Evolutionary conservation across 2,329 filamentous ascomycete genomes (phyloP), one percentile per base, ranked within the genome.

Genomic region (Aspergillus puulaauensis): DNA sequence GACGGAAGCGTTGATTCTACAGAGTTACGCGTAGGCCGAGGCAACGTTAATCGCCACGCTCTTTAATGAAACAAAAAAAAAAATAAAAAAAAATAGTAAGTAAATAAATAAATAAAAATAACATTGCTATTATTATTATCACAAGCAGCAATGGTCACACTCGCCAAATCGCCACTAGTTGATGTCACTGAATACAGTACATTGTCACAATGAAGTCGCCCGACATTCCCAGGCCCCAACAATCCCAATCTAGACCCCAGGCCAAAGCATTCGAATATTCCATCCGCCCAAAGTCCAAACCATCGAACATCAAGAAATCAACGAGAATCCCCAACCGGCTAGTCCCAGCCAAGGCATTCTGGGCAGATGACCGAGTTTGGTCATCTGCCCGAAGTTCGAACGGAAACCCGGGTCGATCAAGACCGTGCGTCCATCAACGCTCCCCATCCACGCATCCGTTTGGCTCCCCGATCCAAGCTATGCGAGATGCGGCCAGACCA

Each of bases 371-470:
- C 52, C 52, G 24, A 52, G 15, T 8, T n/a, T 24, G 52, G 52
- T 54, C 52, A 54, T 46, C 37, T 48, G 52, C 35, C 14, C 44
- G 21, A 21, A 21, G 21, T 21, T 21, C 41, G 47, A 47, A 27
- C 54, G 54, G 53, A 37, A 57, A 44, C 44, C 52, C 44, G 54
- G 54, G 54, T 54, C 53, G 54, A 57, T 60, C 56, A 58, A 46
- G 56, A 53, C 56, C 56, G 56, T 58, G 56, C 56, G 51, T 31
- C 27, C 9, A 31, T 31, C 3, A 31, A 31, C 27, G 27, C 54
- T 11, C n/a, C 19, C 14, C 21, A 11, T 39, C 27, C 40, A 19
- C 24, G 4, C 15, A 47, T 47, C 46, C 19, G 41, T 24, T 43
- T 35, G 31, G 23, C n/a, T 15, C 50, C 14, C 15, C 23, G 31